phyloP scores from a whole-genome alignment of 2,329 filamentous ascomycete species.

The Ophiostoma sp. region DNA sequence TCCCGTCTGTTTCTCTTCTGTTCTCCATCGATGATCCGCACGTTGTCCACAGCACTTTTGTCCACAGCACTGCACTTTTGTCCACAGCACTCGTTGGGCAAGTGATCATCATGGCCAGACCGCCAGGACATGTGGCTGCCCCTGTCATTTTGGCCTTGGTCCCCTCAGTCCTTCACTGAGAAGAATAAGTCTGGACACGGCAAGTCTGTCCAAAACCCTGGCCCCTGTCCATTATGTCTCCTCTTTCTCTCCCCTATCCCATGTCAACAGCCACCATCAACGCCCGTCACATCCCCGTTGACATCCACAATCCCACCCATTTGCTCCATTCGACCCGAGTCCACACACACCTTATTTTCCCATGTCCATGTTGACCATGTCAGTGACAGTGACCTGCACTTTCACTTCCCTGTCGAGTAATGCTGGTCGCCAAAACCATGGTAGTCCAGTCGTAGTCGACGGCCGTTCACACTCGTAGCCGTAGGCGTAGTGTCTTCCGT shows the following conservation, averaged over 20 bases:
- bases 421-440: background rate
- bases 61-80: too few relatives aligned
- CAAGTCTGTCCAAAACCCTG: background rate
- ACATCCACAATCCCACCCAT: background rate
- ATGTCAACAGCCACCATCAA: slow-evolving; percentile 9
- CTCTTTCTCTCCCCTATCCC: background rate
- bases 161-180: too few relatives aligned
- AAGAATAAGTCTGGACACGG: background rate
- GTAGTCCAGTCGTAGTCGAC: background rate
- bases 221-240: background rate
- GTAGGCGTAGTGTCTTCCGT: background rate
- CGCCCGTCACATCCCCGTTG: background rate
- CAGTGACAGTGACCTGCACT: background rate
- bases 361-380: background rate
- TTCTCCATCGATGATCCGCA: slow-evolving; percentile 8
- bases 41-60: background rate
- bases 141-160: background rate
- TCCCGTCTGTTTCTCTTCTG: background rate
- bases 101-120: slow-evolving; percentile 5
- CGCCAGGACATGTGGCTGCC: slow-evolving; percentile 6
- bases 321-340: background rate
- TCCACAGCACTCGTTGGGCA: background rate
- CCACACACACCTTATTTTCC: slow-evolving; percentile 11
- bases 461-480: background rate
- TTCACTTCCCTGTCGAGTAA: background rate